Base-by-base conservation (phyloP, 495 filamentous ascomycete genomes). In the Sordaria brevicollis region DNA sequence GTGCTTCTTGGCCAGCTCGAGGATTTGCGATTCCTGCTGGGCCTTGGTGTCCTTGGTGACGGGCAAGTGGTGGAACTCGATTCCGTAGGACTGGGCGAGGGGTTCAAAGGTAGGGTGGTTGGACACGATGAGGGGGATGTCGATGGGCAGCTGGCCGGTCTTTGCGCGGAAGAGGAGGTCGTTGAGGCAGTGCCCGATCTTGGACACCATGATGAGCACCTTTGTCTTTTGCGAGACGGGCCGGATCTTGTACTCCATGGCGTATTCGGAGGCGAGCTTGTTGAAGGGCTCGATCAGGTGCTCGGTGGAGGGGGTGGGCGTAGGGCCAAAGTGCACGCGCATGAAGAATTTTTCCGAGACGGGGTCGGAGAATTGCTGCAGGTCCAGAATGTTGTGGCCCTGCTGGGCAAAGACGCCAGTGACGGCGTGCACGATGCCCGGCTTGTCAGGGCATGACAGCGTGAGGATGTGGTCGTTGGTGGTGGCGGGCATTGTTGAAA, bases 131-230 rank as follows among this genome's bases (percentile, higher is more conserved):
- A 91, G 73, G 17, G 90, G 88, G 67, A 92, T 81, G 19, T 92
- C 89, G 72, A 93, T 87, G 75, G 84, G 84, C 15, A 93, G 82
- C 76, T 88, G 86, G 69, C 83, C 82, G 54, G 86, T 89, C 76
- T 83, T 82, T 70, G 87, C 84, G 57, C 90, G 87, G 86, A 90
- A 93, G 15, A 93, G 85, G n/a, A 93, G 81, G 76, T 93, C 90
- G 78, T 93, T 92, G 67, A 93, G 82, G 77, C 90, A 93, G 81
- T 92, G 90, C 49, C 90, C 90, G 74, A 90, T 92, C 81, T 93
- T 93, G 68, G 88, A 90, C 71, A 92, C 90, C 89, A 93, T 91
- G 83, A 93, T 91, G 76, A 93, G 83, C 69, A 91, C 87, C 68
- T 86, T 84, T 31, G 88, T 86, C 79, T 91, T 92, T 74, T 87